Evolutionary conservation across 371 early-diverging fungal species (phyloP), one percentile per base, ranked within the genome.

Genomic region (Mortierella sp.): DNA sequence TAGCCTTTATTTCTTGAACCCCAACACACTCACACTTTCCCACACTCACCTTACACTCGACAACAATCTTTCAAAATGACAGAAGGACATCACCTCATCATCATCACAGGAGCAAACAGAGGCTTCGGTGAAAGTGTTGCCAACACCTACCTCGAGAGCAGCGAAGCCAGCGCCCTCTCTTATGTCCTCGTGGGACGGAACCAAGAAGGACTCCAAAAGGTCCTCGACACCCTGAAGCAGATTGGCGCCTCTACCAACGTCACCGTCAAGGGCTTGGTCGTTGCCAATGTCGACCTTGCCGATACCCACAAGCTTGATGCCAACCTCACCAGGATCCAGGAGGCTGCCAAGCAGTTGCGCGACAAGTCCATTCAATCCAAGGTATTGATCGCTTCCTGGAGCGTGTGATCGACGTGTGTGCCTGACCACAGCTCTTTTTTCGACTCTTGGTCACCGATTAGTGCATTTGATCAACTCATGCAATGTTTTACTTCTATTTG

Each of bases 101-200:
- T 96, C 74, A 90, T 97, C 77, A 96, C 96, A 24, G 98, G 98
- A 32, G 97, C 96, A 18, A 94, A 93, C 81, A 91, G 95, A 32
- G 97, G 97, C 0, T 96, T 96, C 76, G 98, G 98, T 5, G 89
- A 88, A 48, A 89, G 91, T 35, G 88, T 96, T 76, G 95, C 93
- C n/a, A 82, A 68, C 51, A 73, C 76, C 43, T 88, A 79, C 60
- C 70, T 79, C 51, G 18, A 32, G 3, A 70, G 78, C 71, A 81
- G 76, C 46, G 79, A 70, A 74, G 60, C 82, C 74, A 6, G 76
- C 89, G 18, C 89, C 85, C 54, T 48, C 65, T 79, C 75, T 78
- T 75, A 71, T 82, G 70, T 74, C 29, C 54, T 95, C 3, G 90
- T 93, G 3, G 95, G 95, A 49, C 91, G 95, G 77, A 81, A 56